Conservation (phyloP, 2,329 filamentous ascomycete genomes). For the Penicillium sp. region DNA sequence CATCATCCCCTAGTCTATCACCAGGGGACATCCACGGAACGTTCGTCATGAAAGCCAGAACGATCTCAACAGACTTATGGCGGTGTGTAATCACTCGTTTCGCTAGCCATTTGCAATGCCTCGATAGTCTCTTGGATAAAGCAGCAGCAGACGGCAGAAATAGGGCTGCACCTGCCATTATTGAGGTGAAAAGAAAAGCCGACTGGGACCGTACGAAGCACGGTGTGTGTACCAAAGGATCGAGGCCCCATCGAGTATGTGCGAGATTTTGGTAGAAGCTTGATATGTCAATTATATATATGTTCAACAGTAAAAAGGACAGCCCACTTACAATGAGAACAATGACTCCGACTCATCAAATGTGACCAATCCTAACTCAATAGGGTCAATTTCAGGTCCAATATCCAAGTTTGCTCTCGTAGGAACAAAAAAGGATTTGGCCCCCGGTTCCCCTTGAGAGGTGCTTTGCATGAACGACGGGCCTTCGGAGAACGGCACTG, state of each 20-base stretch:
- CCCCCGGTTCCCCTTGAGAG: constrained; percentile 18
- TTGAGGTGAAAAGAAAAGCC: constrained; percentile 68
- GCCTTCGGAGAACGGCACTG: constrained; percentile 34
- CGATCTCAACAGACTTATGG: constrained; percentile 68
- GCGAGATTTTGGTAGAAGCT: constrained; percentile 69
- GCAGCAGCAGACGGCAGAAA: constrained; percentile 64
- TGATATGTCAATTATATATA: not conserved
- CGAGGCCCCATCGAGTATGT: constrained; percentile 72
- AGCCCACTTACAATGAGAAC: constrained; percentile 59
- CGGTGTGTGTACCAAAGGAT: constrained; percentile 63
- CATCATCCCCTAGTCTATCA: constrained; percentile 54
- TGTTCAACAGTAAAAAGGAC: not conserved
- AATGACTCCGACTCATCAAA: constrained; percentile 62
- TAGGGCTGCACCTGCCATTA: constrained; percentile 65
- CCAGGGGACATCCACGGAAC: constrained; percentile 68
- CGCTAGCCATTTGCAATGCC: constrained; percentile 62
- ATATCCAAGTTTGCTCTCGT: constrained; percentile 62
- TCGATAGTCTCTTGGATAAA: constrained; percentile 62
- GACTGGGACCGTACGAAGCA: constrained; percentile 65
- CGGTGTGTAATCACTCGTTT: constrained; percentile 60
- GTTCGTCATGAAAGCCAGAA: constrained; percentile 72
- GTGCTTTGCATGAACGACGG: constrained; percentile 30
- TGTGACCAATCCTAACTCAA: constrained; percentile 67
- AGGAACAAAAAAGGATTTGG: constrained; percentile 66
- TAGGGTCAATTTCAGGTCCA: constrained; percentile 63